Base-by-base conservation (phyloP, 441 rosid genomes). In the Gossypium lobatum region DNA sequence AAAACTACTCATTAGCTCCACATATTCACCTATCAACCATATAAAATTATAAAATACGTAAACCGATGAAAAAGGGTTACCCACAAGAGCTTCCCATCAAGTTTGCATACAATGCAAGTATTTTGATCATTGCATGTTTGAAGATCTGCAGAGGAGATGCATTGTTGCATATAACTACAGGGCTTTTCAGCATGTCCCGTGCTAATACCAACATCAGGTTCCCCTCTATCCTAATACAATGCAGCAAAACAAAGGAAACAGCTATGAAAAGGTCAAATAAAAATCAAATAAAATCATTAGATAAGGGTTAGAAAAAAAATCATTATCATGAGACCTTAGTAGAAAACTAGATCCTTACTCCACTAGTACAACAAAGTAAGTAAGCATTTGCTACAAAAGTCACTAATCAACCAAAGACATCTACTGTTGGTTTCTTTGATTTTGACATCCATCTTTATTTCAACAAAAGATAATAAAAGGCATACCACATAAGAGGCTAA, bases 1-100 rank as follows among this genome's bases (percentile, higher is more conserved):
- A 67, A 67, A 23, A n/a, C 23, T 17, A 67, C 71, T 67, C 42
- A 25, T 52, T 17, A 52, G 23, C 58, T 54, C 58, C 58, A 26
- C 10, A 69, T 46, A 28, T 52, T 68, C 18, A 48, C 59, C 45
- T 53, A 53, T 69, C 48, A 69, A 69, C 61, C 17, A 31, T 68
- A 52, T 53, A 53, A 53, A 69, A 54, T 16, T 31, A 26, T 45
- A 69, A 53, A 10, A 69, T 17, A 17, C 17, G 48, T 62, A 69
- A 21, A 65, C 39, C 54, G 57, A 82, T 66, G 45, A 61, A 70
- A 70, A 73, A 26, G 46, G 55, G 80, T 76, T 76, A 85, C 94
- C 74, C 85, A 89, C 94, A 85, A 72, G 74, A 88, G 82, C 69
- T 72, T 78, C 72, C 87, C 92, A 50, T 83, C 86, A 77, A 70